phyloP scores from a whole-genome alignment of 208 protist genomes.

The Leishmania braziliensis region DNA sequence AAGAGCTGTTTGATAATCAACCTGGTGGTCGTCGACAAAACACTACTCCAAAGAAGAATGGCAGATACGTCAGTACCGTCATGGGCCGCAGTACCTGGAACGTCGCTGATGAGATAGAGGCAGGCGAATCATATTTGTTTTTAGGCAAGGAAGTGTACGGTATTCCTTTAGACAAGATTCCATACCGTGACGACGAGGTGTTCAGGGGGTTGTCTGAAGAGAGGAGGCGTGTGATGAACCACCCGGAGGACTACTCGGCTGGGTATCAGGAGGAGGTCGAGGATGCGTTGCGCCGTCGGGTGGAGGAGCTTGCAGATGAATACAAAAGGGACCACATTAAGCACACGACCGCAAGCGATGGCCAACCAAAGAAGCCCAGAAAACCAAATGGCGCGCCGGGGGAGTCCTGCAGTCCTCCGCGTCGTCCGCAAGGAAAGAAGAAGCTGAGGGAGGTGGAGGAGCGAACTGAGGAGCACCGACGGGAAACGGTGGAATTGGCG shows the following conservation, averaged over 20 bases:
- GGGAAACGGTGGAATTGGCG: constrained; percentile 23
- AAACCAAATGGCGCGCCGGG: not conserved
- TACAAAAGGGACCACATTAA: constrained; percentile 16
- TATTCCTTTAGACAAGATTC: constrained; percentile 47
- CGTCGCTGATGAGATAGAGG: constrained; percentile 46
- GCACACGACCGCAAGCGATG: not conserved
- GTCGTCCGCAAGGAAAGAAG: constrained; percentile 20
- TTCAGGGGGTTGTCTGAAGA: constrained; percentile 63
- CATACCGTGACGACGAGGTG: constrained; percentile 47
- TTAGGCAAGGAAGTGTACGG: constrained; percentile 57
- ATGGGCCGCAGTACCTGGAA: constrained; percentile 40
- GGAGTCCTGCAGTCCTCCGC: not conserved
- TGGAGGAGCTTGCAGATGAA: constrained; percentile 21
- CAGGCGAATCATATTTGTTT: constrained; percentile 54
- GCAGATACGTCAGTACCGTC: constrained; percentile 32
- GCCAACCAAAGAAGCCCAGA: constrained; percentile 2
- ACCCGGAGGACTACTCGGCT: constrained; percentile 15
- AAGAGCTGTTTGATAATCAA: constrained; percentile 30
- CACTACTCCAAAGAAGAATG: constrained; percentile 10
- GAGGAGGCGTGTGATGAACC: constrained; percentile 23
- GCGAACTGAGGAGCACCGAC: constrained; percentile 22
- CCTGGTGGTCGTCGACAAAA: constrained; percentile 22
- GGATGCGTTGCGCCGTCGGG: constrained; percentile 22
- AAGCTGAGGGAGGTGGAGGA: constrained; percentile 18
- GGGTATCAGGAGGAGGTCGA: constrained; percentile 21